These are phyloP conservation scores for Mayamaea pseudoterrestris DNA, from an alignment of 108 stramenopile genomes.

Conservation along the genomic window DNA sequence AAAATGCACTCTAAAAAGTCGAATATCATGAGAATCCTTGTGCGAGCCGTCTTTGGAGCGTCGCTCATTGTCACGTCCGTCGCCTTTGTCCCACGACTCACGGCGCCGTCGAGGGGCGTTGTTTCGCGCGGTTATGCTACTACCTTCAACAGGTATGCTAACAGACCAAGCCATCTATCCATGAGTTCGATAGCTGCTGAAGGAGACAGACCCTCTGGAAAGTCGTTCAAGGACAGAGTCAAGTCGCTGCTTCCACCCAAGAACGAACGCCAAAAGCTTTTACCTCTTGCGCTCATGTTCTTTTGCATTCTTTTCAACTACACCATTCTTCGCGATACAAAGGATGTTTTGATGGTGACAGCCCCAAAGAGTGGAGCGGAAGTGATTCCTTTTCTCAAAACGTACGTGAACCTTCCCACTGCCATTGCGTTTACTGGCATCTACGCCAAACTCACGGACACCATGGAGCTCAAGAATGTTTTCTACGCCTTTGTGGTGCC, in stretches of 20 bases:
- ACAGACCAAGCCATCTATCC: no score
- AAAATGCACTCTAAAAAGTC: no score
- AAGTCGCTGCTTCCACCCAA: conserved; percentile 54
- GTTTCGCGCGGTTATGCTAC: no score
- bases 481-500: conserved; percentile 83
- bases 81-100: no score
- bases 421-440: conserved; percentile 83
- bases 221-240: conserved; percentile 18
- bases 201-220: no score
- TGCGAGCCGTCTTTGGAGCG: no score
- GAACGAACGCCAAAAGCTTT: conserved; percentile 82
- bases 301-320: conserved; percentile 98
- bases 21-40: no score
- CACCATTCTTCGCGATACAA: conserved; percentile 95
- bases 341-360: conserved; percentile 81
- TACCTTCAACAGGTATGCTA: no score
- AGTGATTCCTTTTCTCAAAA: conserved; percentile 96
- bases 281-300: conserved; percentile 90
- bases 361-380: conserved; percentile 87
- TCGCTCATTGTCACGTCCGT: no score
- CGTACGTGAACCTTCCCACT: conserved; percentile 87
- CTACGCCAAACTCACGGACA: conserved; percentile 76
- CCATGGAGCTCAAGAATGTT: conserved; percentile 78
- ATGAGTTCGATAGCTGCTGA: no score
- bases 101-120: no score